Conservation (phyloP, 2,329 filamentous ascomycete genomes). For the Botryotinia convoluta region DNA sequence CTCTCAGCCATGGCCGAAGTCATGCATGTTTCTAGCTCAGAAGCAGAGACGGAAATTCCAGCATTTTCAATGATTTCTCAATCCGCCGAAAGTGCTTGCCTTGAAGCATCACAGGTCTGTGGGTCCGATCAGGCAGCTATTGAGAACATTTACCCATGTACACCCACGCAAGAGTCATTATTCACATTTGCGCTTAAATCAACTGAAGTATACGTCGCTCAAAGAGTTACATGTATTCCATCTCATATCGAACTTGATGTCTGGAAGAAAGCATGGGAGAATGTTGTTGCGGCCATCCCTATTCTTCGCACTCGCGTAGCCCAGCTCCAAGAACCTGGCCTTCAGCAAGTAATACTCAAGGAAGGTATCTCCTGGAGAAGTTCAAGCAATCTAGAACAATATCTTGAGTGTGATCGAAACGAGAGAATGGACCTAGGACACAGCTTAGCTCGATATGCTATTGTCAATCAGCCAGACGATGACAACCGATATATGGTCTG, state of each 20-base stretch:
- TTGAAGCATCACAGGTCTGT: constrained; percentile 33
- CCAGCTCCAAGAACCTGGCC: constrained; percentile 35
- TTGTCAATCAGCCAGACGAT: constrained; percentile 23
- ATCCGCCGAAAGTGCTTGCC: constrained; percentile 23
- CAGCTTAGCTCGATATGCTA: constrained; percentile 29
- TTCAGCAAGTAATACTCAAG: constrained; percentile 31
- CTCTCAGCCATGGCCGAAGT: constrained; percentile 46
- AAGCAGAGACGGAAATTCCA: constrained; percentile 18
- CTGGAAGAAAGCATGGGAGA: constrained; percentile 37
- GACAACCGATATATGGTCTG: constrained; percentile 47
- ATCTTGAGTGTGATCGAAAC: constrained; percentile 25
- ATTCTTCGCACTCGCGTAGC: constrained; percentile 41
- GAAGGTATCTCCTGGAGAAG: constrained; percentile 27
- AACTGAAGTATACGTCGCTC: constrained; percentile 8
- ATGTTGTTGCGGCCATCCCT: constrained; percentile 31
- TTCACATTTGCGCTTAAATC: constrained; percentile 15
- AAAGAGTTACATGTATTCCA: constrained; percentile 27
- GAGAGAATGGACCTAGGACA: constrained; percentile 35
- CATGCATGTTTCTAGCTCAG: constrained; percentile 20
- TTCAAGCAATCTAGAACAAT: constrained; percentile 29
- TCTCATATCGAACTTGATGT: constrained; percentile 26
- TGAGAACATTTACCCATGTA: constrained; percentile 43
- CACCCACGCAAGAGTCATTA: constrained; percentile 42
- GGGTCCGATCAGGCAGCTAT: constrained; percentile 35
- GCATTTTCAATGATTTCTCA: constrained; percentile 34